Conservation (phyloP, 73 alveolate genomes). For the Stentor roeselii region DNA sequence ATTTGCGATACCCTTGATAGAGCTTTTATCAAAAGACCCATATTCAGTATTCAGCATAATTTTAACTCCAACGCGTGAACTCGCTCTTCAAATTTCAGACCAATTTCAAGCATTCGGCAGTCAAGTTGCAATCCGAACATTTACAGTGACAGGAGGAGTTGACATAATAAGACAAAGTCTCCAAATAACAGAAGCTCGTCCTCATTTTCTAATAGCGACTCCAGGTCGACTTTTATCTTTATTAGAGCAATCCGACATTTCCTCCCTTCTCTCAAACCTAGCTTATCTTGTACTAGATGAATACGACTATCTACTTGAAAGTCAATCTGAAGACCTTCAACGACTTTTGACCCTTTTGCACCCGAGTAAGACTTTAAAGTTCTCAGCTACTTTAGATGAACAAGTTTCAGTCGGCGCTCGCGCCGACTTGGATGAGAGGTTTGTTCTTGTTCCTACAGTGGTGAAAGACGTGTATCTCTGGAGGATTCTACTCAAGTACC, state of each 20-base stretch:
- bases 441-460: constrained; percentile 21
- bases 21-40: constrained; percentile 87
- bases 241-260: constrained; percentile 58
- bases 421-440: neutral
- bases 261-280: constrained; percentile 56
- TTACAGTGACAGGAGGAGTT: constrained; percentile 88
- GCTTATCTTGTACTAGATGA: constrained; percentile 93
- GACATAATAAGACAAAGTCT: constrained; percentile 72
- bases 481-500: neutral
- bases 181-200: constrained; percentile 68
- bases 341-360: neutral
- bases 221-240: constrained; percentile 89
- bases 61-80: constrained; percentile 93
- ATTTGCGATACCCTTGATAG: constrained; percentile 88
- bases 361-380: constrained; percentile 23
- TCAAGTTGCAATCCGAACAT: constrained; percentile 68
- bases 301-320: constrained; percentile 86
- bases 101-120: constrained; percentile 83
- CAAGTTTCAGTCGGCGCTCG: neutral
- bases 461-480: constrained; percentile 4
- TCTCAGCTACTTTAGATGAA: constrained; percentile 38
- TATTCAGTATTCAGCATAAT: constrained; percentile 87
- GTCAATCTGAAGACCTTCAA: constrained; percentile 33
- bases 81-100: constrained; percentile 84
- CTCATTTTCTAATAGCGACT: constrained; percentile 92